phyloP scores from a whole-genome alignment of 169 alveolate genomes.

The Eimeria maxima region DNA sequence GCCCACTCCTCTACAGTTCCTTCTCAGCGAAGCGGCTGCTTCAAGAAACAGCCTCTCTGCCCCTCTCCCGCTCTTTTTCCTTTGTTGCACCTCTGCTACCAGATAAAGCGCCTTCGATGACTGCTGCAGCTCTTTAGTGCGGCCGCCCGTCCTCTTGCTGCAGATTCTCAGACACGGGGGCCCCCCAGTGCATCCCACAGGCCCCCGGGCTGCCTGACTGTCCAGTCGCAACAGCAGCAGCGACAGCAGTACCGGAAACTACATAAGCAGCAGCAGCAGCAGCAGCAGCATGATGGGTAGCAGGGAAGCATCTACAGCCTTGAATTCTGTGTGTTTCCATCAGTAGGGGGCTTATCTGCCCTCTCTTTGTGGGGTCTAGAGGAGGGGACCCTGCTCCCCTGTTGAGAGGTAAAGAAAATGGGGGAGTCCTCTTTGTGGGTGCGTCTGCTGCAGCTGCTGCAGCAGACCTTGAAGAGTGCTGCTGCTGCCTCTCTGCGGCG shows the following conservation, averaged over 20 bases:
- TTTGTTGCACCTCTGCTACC: background rate
- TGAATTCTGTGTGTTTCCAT: background rate
- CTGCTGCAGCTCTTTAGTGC: background rate
- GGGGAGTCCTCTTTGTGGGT: constrained; percentile 23
- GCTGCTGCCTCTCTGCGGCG: constrained; percentile 56
- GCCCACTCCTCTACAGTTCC: background rate
- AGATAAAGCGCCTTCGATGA: background rate
- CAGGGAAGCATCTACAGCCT: background rate
- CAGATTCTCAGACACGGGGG: background rate
- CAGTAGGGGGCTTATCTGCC: background rate
- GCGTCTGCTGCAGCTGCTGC: constrained; percentile 61
- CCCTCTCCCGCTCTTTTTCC: background rate
- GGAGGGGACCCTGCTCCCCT: constrained; percentile 11
- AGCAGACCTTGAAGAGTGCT: constrained; percentile 17
- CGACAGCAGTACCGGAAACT: background rate
- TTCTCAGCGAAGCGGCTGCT: too few species aligned
- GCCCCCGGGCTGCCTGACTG: background rate
- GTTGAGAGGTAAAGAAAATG: background rate
- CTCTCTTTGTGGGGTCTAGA: background rate
- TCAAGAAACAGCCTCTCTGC: background rate
- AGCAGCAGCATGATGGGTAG: constrained; percentile 37
- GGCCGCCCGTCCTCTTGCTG: background rate
- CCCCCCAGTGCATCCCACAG: background rate
- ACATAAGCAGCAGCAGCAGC: constrained; percentile 16
- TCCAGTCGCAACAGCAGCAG: constrained; percentile 7